These are phyloP conservation scores for Ulvella scutata DNA, from an alignment of 139 green algal genomes.

Conservation along the genomic window DNA sequence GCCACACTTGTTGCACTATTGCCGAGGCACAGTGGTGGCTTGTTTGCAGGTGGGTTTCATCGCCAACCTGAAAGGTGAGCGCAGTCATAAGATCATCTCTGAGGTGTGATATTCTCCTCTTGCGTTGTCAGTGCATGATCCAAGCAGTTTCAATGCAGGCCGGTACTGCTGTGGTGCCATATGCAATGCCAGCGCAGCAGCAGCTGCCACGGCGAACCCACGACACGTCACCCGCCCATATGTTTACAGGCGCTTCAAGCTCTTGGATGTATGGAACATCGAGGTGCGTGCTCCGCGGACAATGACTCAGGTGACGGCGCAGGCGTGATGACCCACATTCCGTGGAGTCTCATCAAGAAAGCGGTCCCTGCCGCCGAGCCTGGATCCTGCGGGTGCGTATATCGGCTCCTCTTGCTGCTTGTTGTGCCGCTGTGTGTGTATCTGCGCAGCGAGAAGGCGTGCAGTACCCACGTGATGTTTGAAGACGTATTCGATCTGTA, in stretches of 20 bases:
- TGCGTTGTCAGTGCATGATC: background rate
- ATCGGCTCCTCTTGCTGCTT: background rate
- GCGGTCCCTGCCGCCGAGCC: constrained; percentile 24
- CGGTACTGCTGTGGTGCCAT: too few species aligned
- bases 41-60: constrained; percentile 86
- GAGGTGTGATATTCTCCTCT: constrained; percentile 37
- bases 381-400: background rate
- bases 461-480: background rate
- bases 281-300: constrained; percentile 91
- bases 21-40: too few species aligned
- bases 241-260: constrained; percentile 62
- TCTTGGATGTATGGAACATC: constrained; percentile 98
- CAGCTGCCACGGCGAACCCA: too few species aligned
- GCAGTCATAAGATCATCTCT: constrained; percentile 76
- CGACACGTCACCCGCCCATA: too few species aligned
- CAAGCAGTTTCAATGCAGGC: too few species aligned
- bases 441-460: too few species aligned
- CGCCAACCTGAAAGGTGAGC: constrained; percentile 72
- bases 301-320: constrained; percentile 92
- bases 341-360: constrained; percentile 83
- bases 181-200: too few species aligned
- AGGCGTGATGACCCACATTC: constrained; percentile 94
- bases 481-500: too few species aligned
- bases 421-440: background rate
- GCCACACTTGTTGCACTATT: too few species aligned